These are phyloP conservation scores for Candida odintsovae DNA, from an alignment of 805 yeast genomes.

Conservation along the genomic window DNA sequence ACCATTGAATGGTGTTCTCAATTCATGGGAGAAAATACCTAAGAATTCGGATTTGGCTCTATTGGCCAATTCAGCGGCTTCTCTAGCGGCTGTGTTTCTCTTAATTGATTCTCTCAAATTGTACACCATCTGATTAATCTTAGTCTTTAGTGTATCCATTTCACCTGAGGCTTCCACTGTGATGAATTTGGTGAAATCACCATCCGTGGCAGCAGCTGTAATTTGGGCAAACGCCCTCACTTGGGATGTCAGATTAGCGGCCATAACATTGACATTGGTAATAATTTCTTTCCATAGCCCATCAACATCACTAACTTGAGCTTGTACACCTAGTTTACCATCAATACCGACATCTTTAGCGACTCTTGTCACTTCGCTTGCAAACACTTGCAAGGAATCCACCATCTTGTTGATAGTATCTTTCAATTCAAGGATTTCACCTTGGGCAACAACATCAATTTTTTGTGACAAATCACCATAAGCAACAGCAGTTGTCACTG, in stretches of 20 bases:
- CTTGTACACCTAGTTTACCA: constrained; percentile 88
- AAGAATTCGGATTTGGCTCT: constrained; percentile 84
- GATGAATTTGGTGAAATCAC: constrained; percentile 83
- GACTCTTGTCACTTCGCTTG: constrained; percentile 81
- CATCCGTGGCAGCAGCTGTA: constrained; percentile 94
- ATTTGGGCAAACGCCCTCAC: constrained; percentile 91
- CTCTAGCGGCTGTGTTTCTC: constrained; percentile 88
- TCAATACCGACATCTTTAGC: constrained; percentile 92
- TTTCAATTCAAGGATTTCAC: constrained; percentile 80
- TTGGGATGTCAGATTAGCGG: constrained; percentile 82
- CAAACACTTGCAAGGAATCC: constrained; percentile 82
- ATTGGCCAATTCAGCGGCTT: constrained; percentile 88
- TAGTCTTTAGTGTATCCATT: constrained; percentile 54
- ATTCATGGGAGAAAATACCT: constrained; percentile 85
- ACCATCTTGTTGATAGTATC: constrained; percentile 90
- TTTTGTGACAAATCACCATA: constrained; percentile 89
- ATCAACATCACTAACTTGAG: constrained; percentile 85
- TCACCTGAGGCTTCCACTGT: constrained; percentile 91
- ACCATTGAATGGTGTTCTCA: constrained; percentile 89
- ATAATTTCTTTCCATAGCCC: constrained; percentile 91
- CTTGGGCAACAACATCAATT: constrained; percentile 86
- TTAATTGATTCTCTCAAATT: constrained; percentile 84
- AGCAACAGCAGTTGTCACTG: constrained; percentile 91
- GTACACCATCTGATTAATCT: constrained; percentile 74
- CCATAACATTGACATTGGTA: constrained; percentile 89